Evolutionary conservation across 2,329 filamentous ascomycete species (phyloP), one percentile per base, ranked within the genome.

Genomic region (Magnaporthales sp.): DNA sequence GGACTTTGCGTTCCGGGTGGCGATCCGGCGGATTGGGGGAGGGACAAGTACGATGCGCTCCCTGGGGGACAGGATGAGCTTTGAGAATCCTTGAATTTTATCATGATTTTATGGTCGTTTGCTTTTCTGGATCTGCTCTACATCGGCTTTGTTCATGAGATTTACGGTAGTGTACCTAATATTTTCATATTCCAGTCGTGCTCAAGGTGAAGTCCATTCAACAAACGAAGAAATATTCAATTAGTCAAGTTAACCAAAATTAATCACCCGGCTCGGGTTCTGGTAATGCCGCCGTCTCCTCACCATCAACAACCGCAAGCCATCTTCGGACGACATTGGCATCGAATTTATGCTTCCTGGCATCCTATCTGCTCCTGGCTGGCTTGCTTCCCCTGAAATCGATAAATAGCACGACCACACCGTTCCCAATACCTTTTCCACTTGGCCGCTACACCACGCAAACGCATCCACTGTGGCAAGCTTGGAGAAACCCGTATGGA

Each of bases 1-100:
- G 95, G 95, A 0, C 80, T 98, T 32, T 99, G 95, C 78, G 82
- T 97, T 2, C 93, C 94, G 0, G 90, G 90, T 13, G 91, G 91
- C 13, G 89, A 90, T 74, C 88, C 89, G 2, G 80, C 81, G 62
- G 85, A 91, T 71, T 91, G 89, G 89, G 85, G 83, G 19, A 79
- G 84, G 69, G 80, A 83, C 61, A 76, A 74, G 68, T 81, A 85
- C 73, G 76, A 60, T 60, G 11, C n/a, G 26, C 24, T 13, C 13
- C 56, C 56, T 60, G 56, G 26, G 2, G 38, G 63, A n/a, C 71
- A 69, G 61, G 73, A 76, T 63, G 80, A 83, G 70, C 68, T 82
- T 56, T 80, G 74, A 75, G 61, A 19, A 38, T 63, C 27, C 10
- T 51, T 11, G 1, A 29, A 2, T 31, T 62, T 62, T 30, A 13